These are phyloP conservation scores for Phytophthora ohioensis DNA, from an alignment of 352 stramenopile genomes.

Conservation along the genomic window DNA sequence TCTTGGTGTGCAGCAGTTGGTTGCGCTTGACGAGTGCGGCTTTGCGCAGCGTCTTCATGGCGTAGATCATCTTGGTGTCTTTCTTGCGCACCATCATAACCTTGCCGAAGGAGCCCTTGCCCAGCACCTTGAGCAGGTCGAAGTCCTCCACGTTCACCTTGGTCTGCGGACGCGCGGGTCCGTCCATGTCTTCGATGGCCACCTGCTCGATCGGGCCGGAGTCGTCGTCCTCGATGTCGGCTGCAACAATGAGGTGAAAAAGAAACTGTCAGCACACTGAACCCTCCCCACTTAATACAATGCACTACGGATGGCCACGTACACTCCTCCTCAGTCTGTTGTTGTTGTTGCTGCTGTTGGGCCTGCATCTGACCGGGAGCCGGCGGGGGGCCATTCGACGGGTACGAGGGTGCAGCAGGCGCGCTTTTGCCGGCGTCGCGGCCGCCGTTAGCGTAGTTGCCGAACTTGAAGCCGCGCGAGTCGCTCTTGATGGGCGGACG, in stretches of 20 bases:
- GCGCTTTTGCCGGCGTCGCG: conserved; percentile 80
- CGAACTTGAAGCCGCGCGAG: conserved; percentile 83
- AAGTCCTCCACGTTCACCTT: conserved; percentile 95
- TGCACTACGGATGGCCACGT: conserved; percentile 28
- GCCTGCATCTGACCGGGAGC: conserved; percentile 37
- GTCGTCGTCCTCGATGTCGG: conserved; percentile 85
- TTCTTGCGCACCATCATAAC: conserved; percentile 97
- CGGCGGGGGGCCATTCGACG: conserved; percentile 43
- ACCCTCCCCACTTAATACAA: not conserved
- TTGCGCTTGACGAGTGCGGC: conserved; percentile 93
- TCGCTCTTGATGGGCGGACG: conserved; percentile 87
- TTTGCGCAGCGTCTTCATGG: conserved; percentile 97
- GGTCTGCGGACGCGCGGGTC: conserved; percentile 57
- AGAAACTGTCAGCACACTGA: conserved; percentile 6
- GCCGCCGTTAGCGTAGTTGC: conserved; percentile 50
- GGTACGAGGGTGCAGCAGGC: conserved; percentile 71
- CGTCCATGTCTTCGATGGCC: conserved; percentile 84
- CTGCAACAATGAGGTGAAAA: conserved; percentile 36
- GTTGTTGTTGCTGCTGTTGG: conserved; percentile 31
- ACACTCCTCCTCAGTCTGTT: conserved; percentile 72
- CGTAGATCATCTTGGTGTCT: conserved; percentile 94
- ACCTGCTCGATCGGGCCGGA: conserved; percentile 83
- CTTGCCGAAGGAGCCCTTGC: conserved; percentile 96
- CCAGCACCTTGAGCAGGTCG: conserved; percentile 94
- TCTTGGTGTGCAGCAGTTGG: conserved; percentile 95